A percentile compares a stretch with the other conserved stretches of the same genome.
These are phyloP conservation scores for Xylariaceae sp. DNA, from an alignment of 2,329 filamentous ascomycete genomes.

Conservation along the genomic window DNA sequence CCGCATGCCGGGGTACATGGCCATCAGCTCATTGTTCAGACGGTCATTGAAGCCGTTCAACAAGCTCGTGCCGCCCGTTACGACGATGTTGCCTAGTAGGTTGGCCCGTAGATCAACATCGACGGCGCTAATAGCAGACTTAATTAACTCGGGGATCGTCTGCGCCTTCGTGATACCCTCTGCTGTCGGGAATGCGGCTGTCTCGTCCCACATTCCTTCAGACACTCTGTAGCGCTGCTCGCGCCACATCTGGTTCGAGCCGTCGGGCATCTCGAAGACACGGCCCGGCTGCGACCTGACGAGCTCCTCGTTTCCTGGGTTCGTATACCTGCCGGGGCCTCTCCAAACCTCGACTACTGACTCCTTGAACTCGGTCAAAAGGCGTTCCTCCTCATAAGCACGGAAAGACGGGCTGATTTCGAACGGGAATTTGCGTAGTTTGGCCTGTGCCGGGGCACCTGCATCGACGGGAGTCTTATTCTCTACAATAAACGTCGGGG, in stretches of 20 bases:
- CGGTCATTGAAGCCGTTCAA: constrained; percentile 92
- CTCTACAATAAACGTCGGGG: constrained; percentile 85
- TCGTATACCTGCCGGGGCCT: constrained; percentile 69
- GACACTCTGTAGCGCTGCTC: constrained; percentile 82
- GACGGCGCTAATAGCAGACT: constrained; percentile 73
- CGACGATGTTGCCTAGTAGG: constrained; percentile 85
- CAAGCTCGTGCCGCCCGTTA: constrained; percentile 85
- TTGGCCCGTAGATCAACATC: constrained; percentile 87
- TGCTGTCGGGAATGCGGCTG: constrained; percentile 63
- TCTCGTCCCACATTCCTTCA: constrained; percentile 90
- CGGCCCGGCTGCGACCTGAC: constrained; percentile 74
- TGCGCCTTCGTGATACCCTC: constrained; percentile 58
- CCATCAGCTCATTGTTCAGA: constrained; percentile 79
- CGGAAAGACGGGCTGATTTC: constrained; percentile 72
- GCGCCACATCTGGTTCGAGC: constrained; percentile 93
- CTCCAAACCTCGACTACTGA: constrained; percentile 94
- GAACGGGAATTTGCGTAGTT: constrained; percentile 69
- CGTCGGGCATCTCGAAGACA: constrained; percentile 96
- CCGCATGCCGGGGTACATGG: constrained; percentile 80
- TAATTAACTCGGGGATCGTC: constrained; percentile 83
- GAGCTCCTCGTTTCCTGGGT: constrained; percentile 74
- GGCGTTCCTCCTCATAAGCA: constrained; percentile 84
- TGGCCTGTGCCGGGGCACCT: constrained; percentile 75
- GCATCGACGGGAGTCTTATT: constrained; percentile 90
- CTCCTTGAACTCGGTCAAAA: constrained; percentile 96